Evolutionary conservation across 805 yeast genomes (phyloP).

Genomic region (Saturnispora serradocipensis): DNA sequence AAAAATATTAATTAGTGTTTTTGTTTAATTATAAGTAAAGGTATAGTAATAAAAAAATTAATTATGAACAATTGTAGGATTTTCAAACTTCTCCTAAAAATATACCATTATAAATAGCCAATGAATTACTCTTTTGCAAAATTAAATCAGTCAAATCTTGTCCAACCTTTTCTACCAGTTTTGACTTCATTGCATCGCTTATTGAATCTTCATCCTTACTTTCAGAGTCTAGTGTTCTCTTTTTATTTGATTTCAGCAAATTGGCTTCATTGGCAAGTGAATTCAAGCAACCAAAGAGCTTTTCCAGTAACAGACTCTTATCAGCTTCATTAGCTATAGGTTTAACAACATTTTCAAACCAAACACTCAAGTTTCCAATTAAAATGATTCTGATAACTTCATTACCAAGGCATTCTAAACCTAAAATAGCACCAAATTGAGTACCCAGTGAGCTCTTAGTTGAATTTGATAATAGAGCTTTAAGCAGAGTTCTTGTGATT

Average conservation of each 20-base stretch:
- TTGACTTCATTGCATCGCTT: slow-evolving; percentile 25
- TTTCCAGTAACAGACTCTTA: slow-evolving; percentile 12
- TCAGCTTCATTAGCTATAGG: slow-evolving; percentile 24
- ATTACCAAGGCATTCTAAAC: slow-evolving; percentile 72
- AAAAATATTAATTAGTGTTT: background rate
- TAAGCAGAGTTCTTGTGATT: slow-evolving; percentile 82
- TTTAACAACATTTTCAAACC: slow-evolving; percentile 52
- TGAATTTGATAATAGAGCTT: slow-evolving; percentile 70
- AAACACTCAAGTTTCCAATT: slow-evolving; percentile 73
- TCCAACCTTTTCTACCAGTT: slow-evolving; percentile 54
- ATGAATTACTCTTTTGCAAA: slow-evolving; percentile 38
- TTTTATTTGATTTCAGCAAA: slow-evolving; percentile 11
- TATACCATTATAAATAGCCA: slow-evolving; percentile 49
- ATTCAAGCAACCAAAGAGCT: slow-evolving; percentile 45
- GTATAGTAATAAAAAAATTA: background rate
- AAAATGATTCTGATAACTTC: slow-evolving; percentile 81
- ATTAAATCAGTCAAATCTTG: slow-evolving; percentile 43
- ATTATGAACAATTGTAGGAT: background rate
- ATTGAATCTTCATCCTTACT: slow-evolving; percentile 14
- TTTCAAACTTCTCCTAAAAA: slow-evolving; percentile 55
- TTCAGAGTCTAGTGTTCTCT: slow-evolving; percentile 17
- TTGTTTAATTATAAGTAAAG: background rate
- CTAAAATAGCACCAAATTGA: slow-evolving; percentile 84
- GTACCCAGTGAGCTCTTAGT: slow-evolving; percentile 79
- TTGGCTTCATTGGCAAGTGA: slow-evolving; percentile 33